These are phyloP conservation scores for Cynanchum wilfordii DNA, from an alignment of 257 asterid genomes.

Conservation along the genomic window DNA sequence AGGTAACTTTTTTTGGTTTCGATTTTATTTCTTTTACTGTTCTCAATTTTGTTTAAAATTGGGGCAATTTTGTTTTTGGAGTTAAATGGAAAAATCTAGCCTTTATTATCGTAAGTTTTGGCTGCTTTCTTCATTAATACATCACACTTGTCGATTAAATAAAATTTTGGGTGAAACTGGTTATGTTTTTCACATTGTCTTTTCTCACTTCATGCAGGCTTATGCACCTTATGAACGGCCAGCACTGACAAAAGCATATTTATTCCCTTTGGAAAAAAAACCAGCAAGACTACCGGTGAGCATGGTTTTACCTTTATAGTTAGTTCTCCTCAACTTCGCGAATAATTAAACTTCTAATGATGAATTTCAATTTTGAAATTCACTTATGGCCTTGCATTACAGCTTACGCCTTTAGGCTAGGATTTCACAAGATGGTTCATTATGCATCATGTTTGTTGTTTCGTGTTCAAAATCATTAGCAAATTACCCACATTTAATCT, in stretches of 20 bases:
- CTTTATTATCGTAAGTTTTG: not conserved
- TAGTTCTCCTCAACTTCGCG: not conserved
- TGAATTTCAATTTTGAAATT: not conserved
- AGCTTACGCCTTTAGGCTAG: not conserved
- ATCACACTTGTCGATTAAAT: not conserved
- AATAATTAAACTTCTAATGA: not conserved
- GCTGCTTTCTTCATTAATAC: not conserved
- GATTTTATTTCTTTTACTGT: not conserved
- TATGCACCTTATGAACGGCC: slow-evolving; percentile 95
- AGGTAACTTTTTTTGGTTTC: slow-evolving; percentile 41
- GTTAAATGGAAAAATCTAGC: not conserved
- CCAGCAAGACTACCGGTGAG: slow-evolving; percentile 97
- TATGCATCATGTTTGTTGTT: not conserved
- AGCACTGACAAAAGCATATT: slow-evolving; percentile 84
- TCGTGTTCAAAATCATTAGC: not conserved
- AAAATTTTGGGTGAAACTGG: not conserved
- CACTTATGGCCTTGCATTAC: not conserved
- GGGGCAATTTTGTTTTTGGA: not conserved
- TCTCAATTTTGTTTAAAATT: not conserved
- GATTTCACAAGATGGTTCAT: not conserved
- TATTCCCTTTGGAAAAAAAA: slow-evolving; percentile 80
- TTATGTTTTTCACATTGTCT: not conserved
- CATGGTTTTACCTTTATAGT: slow-evolving; percentile 17
- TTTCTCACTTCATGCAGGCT: slow-evolving; percentile 46
- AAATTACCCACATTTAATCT: not conserved